Conservation (phyloP, 345 rosid species). For the Tarenaya hassleriana region DNA sequence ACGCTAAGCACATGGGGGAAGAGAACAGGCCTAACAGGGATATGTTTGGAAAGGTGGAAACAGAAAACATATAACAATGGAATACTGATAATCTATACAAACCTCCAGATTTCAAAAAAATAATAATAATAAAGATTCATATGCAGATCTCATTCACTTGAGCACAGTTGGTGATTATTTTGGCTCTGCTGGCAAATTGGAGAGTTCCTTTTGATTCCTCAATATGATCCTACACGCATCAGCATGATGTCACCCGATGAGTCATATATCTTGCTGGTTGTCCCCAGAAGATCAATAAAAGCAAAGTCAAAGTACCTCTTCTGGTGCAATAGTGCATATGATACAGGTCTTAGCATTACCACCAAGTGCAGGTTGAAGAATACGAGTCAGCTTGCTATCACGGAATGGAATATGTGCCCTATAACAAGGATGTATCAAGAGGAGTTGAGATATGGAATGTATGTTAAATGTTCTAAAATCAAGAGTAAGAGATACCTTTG, state of each 20-base stretch:
- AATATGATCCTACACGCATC: conserved; percentile 55
- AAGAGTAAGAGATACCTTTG: conserved; percentile 47
- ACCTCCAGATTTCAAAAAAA: conserved; percentile 7
- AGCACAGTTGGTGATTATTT: conserved; percentile 85
- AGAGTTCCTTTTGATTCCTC: conserved; percentile 97
- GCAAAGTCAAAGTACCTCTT: conserved; percentile 53
- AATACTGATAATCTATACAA: conserved; percentile 1
- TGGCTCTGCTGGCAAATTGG: conserved; percentile 95
- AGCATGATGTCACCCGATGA: conserved; percentile 3
- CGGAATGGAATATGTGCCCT: conserved; percentile 97
- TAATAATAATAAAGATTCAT: conserved; percentile 1
- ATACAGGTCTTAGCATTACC: conserved; percentile 97
- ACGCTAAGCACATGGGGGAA: not conserved
- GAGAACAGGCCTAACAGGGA: not conserved
- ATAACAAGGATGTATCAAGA: conserved; percentile 19
- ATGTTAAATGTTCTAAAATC: conserved; percentile 1
- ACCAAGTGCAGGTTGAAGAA: conserved; percentile 96
- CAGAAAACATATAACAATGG: not conserved
- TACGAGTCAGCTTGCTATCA: conserved; percentile 95
- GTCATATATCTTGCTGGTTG: not conserved
- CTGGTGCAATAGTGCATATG: conserved; percentile 95
- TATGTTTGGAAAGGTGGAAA: not conserved
- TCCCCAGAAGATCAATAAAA: not conserved
- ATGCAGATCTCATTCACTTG: conserved; percentile 85
- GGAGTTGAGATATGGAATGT: conserved; percentile 1